A percentile compares a stretch with the other conserved stretches of the same genome.
Conservation (phyloP, 148 eudicot genomes). For the Rhododendron williamsianum region DNA sequence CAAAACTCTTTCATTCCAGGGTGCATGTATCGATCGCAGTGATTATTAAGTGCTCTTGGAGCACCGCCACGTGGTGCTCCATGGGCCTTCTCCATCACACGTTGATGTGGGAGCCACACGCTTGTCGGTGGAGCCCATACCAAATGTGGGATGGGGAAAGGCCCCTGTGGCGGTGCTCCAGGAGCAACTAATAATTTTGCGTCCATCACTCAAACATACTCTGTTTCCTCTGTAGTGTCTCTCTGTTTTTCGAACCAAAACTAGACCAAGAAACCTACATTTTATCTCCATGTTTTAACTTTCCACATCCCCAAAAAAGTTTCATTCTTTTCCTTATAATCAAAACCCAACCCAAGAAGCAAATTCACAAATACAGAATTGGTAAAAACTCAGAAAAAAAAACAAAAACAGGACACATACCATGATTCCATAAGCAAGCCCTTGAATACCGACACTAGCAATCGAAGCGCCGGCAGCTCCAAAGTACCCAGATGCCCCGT, state of each 20-base stretch:
- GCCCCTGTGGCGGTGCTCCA: no score
- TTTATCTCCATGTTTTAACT: no score
- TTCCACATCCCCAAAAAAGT: background rate
- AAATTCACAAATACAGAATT: background rate
- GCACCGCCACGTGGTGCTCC: background rate
- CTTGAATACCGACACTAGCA: slow-evolving; percentile 39
- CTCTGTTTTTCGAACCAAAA: background rate
- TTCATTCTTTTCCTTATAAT: background rate
- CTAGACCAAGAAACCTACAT: background rate
- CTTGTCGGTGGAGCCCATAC: no score
- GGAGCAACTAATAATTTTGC: no score
- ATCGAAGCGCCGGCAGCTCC: slow-evolving; percentile 33
- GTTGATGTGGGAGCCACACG: background rate
- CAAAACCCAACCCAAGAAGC: background rate
- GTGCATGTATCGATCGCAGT: no score
- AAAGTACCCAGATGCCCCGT: slow-evolving; percentile 23
- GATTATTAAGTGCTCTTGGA: background rate
- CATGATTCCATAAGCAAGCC: slow-evolving; percentile 45
- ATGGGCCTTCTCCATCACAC: background rate
- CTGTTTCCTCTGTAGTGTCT: background rate
- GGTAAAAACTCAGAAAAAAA: no score
- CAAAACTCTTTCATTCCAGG: no score
- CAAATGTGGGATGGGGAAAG: background rate
- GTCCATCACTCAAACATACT: background rate
- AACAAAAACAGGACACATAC: background rate